A percentile compares a stretch with the other conserved stretches of the same genome.
Evolutionary conservation across 2,329 filamentous ascomycete genomes (phyloP).

Genomic region (Xenoacremonium recifei): DNA sequence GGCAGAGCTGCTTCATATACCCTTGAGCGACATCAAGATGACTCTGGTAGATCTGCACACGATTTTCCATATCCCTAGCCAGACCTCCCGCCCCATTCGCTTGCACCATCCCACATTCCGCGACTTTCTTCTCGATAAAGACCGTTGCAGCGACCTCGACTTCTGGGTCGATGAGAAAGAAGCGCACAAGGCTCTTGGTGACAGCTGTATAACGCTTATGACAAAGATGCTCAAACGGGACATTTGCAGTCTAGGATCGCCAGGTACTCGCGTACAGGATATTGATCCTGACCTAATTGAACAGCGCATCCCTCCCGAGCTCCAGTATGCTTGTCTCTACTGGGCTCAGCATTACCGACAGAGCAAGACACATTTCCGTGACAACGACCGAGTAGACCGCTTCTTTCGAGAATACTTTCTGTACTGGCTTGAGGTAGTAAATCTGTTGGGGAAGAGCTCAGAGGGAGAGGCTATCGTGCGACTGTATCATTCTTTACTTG

Average conservation of each 20-base stretch:
- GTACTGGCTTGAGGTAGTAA: constrained; percentile 18
- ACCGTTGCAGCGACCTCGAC: constrained; percentile 16
- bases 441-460: constrained; percentile 4
- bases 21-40: constrained; percentile 11
- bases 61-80: constrained; percentile 1
- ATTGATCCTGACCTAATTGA: constrained; percentile 5
- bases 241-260: constrained; percentile 2
- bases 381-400: neutral
- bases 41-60: constrained; percentile 18
- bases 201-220: constrained; percentile 5
- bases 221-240: neutral
- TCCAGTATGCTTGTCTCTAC: constrained; percentile 42
- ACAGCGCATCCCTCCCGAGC: constrained; percentile 22
- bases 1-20: constrained; percentile 9
- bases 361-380: neutral
- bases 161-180: constrained; percentile 38
- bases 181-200: constrained; percentile 30
- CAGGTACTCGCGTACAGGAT: neutral
- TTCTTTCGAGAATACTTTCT: constrained; percentile 15
- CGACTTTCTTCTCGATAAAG: constrained; percentile 36
- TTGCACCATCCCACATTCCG: constrained; percentile 31
- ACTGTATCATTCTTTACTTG: neutral
- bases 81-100: neutral
- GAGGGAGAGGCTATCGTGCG: too few species aligned
- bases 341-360: constrained; percentile 33